phyloP scores from a whole-genome alignment of 805 yeast genomes.

The Huiozyma sinensis region DNA sequence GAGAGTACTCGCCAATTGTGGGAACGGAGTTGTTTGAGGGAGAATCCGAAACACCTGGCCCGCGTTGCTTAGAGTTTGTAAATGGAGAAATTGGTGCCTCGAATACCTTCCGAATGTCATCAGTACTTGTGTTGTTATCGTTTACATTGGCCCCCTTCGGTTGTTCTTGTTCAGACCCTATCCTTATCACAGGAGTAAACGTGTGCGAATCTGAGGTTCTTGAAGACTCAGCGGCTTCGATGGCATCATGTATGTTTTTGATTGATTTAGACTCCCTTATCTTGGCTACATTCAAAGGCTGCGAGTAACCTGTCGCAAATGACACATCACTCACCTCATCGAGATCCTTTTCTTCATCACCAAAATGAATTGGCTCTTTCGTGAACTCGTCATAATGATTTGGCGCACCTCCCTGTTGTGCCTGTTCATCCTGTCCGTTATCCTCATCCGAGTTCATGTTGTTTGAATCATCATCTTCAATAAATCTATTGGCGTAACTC shows the following conservation, averaged over 20 bases:
- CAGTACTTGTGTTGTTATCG: conserved; percentile 1
- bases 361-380: conserved; percentile 26
- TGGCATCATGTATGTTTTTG: conserved; percentile 3
- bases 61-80: conserved; percentile 3
- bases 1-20: conserved; percentile 36
- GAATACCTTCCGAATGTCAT: conserved; percentile 18
- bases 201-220: too few species aligned
- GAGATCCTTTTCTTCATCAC: conserved; percentile 7
- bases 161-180: too few species aligned
- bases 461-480: conserved; percentile 18
- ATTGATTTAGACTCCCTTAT: conserved; percentile 8
- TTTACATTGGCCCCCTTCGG: not conserved
- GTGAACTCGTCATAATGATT: conserved; percentile 28
- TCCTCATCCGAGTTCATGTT: conserved; percentile 4
- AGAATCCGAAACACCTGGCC: conserved; percentile 19
- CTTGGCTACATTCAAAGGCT: conserved; percentile 22
- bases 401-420: conserved; percentile 5
- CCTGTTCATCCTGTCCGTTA: not conserved
- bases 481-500: conserved; percentile 25
- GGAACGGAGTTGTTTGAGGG: conserved; percentile 30
- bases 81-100: conserved; percentile 25
- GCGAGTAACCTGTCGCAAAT: conserved; percentile 20
- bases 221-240: not conserved
- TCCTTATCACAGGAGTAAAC: too few species aligned
- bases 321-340: conserved; percentile 28